Conservation (phyloP, 2,329 filamentous ascomycete species). For the Cladosporium sp. region DNA sequence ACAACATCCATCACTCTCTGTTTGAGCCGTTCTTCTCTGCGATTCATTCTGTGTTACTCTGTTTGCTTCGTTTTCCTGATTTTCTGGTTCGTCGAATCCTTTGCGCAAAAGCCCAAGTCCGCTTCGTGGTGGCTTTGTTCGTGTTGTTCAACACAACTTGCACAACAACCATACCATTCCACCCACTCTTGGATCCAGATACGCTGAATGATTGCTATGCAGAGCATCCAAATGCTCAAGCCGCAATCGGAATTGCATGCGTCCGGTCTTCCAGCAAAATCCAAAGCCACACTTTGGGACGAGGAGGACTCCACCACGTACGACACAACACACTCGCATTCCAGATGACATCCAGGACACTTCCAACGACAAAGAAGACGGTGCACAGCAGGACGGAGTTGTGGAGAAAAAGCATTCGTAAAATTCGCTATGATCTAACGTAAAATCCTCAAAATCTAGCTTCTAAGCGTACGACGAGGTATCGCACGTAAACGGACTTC, state of each 20-base stretch:
- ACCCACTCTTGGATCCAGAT: background rate
- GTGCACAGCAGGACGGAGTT: background rate
- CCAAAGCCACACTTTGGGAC: background rate
- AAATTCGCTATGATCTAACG: constrained; percentile 5
- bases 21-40: background rate
- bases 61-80: background rate
- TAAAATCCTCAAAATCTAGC: background rate
- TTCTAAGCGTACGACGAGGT: constrained; percentile 34
- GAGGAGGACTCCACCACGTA: background rate
- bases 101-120: background rate
- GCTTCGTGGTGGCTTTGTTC: background rate
- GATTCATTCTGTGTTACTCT: background rate
- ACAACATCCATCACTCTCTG: background rate
- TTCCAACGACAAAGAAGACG: background rate
- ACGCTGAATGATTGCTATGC: background rate
- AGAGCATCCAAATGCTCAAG: background rate
- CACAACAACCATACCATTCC: background rate
- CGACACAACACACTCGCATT: background rate
- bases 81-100: background rate
- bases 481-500: constrained; percentile 46
- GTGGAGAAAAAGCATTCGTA: background rate
- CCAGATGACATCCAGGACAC: background rate
- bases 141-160: background rate
- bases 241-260: background rate
- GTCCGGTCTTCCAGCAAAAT: background rate